Evolutionary conservation across 306 rosid genomes (phyloP), one percentile per base, ranked within the genome.

Genomic region (Gleditsia sinensis): DNA sequence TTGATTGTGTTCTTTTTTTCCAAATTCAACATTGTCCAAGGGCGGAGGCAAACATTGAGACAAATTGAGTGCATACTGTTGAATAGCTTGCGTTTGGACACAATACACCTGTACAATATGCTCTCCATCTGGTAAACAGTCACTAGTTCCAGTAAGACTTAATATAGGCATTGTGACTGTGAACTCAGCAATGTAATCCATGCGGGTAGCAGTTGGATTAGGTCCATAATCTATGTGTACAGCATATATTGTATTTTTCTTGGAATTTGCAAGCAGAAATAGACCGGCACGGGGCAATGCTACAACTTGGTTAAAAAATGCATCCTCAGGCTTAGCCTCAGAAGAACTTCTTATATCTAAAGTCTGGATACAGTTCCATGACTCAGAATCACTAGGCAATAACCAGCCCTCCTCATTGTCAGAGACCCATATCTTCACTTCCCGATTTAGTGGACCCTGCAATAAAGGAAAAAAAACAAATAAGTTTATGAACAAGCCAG

Each of bases 51-150:
- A 77, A 82, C 94, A 89, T 70, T 87, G 94, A 62, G 90, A 85
- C 60, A 89, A 77, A 73, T 81, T 73, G 64, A 89, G 84, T 40
- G 91, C 94, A 77, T 89, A 89, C 57, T 89, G 94, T 76, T 89
- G 94, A 77, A 89, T 89, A 78, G 94, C 94, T 83, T 87, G 94
- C 73, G 94, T 89, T 83, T 89, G 94, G 68, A 89, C 87, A 30
- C 94, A 89, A 78, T 89, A 86, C 43, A 89, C 75, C 78, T 89
- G 94, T 10, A 89, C 89, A 54, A 77, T 80, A 76, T 83, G 89
- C 23, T 85, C 89, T 19, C 94, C 91, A 77, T 89, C 89, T 10
- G 87, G 87, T 81, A 83, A 83, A 72, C 75, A 70, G 67, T 86
- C 89, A 75, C 91, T 87, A 48, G 94, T 89, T 58, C 91, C 91